Conservation (phyloP, 371 early-diverging fungal species). For the Mucor mucedo region DNA sequence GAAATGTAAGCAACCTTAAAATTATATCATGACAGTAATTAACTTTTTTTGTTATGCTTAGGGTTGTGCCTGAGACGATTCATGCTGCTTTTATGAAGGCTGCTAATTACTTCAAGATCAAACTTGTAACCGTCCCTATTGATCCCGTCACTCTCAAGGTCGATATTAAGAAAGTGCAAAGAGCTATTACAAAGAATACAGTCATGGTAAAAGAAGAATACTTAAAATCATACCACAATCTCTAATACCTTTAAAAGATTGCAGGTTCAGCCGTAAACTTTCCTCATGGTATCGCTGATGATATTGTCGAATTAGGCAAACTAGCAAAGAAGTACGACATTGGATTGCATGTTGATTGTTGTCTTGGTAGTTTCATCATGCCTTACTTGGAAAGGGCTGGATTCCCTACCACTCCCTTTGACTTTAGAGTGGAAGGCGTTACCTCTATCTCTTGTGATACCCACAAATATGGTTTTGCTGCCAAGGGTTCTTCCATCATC, state of each 20-base stretch:
- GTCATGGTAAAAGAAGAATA: constrained; percentile 64
- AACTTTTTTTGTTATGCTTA: constrained; percentile 25
- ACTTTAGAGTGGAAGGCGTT: constrained; percentile 93
- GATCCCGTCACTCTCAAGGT: constrained; percentile 81
- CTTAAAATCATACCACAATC: neutral
- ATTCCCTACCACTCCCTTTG: constrained; percentile 80
- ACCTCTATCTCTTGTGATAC: constrained; percentile 97
- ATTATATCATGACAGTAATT: neutral
- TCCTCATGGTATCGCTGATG: constrained; percentile 94
- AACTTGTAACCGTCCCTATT: constrained; percentile 83
- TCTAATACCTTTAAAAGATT: constrained; percentile 46
- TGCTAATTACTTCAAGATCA: constrained; percentile 88
- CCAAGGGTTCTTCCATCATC: constrained; percentile 96
- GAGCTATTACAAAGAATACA: constrained; percentile 90
- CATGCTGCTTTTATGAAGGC: constrained; percentile 98
- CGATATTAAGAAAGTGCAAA: constrained; percentile 71
- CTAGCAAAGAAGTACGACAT: constrained; percentile 85
- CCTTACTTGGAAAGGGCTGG: constrained; percentile 94
- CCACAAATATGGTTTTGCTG: constrained; percentile 97
- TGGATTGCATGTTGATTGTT: constrained; percentile 95
- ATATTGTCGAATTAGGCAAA: constrained; percentile 80
- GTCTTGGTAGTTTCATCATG: constrained; percentile 95
- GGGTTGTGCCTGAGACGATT: constrained; percentile 87
- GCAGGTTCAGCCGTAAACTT: constrained; percentile 93
- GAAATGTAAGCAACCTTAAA: constrained; percentile 73